Conservation (phyloP, 495 filamentous ascomycete species). For the Thozetella sp. region DNA sequence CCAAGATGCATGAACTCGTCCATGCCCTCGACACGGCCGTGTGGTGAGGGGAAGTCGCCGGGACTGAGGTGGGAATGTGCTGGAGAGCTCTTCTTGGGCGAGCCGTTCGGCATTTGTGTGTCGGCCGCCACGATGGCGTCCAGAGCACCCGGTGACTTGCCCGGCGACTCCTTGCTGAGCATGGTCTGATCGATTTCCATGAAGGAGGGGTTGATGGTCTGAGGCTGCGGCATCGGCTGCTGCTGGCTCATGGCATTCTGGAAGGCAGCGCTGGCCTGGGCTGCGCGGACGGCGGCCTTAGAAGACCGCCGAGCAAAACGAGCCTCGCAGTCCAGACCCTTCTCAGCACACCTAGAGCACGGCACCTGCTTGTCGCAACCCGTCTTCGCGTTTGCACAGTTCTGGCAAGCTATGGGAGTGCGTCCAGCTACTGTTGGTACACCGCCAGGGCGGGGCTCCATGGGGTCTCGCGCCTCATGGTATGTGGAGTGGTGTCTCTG, state of each 20-base stretch:
- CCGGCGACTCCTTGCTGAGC: slow-evolving; percentile 15
- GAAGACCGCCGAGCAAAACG: slow-evolving; percentile 58
- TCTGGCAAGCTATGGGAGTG: slow-evolving; percentile 57
- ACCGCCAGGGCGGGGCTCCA: slow-evolving; percentile 37
- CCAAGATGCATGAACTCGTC: slow-evolving; percentile 35
- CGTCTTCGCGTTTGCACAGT: slow-evolving; percentile 64
- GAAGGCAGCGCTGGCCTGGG: slow-evolving; percentile 28
- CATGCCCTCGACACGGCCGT: slow-evolving; percentile 26
- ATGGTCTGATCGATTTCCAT: slow-evolving; percentile 38
- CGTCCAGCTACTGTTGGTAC: slow-evolving; percentile 33
- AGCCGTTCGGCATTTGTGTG: slow-evolving; percentile 17
- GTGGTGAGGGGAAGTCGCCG: slow-evolving; percentile 32
- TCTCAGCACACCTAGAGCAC: slow-evolving; percentile 57
- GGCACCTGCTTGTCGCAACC: slow-evolving; percentile 70
- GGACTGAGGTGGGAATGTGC: slow-evolving; percentile 29
- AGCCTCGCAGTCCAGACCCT: slow-evolving; percentile 56
- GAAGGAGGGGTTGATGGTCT: slow-evolving; percentile 27
- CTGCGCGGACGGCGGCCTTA: slow-evolving; percentile 44
- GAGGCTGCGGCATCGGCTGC: slow-evolving; percentile 18
- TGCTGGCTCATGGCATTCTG: slow-evolving; percentile 13
- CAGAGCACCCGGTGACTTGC: slow-evolving; percentile 21
- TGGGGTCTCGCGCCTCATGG: slow-evolving; percentile 43
- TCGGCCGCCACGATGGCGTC: slow-evolving; percentile 25
- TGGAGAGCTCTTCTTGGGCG: slow-evolving; percentile 27
- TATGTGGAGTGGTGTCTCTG: slow-evolving; percentile 58